These are phyloP conservation scores for Picea sitchensis DNA, from an alignment of 75 land plant species.

Conservation along the genomic window DNA sequence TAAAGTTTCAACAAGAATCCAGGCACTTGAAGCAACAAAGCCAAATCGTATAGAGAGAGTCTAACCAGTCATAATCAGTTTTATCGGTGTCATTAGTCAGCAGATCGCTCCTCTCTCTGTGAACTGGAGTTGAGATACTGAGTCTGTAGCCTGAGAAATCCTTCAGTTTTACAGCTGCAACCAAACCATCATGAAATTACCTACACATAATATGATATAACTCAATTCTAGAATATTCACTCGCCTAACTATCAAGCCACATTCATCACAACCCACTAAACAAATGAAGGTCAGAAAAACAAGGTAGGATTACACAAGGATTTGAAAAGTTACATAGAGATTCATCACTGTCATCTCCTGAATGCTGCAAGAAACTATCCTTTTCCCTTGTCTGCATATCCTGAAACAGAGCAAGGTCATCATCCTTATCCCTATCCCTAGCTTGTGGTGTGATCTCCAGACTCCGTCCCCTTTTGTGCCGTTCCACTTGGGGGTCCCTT, in stretches of 20 bases:
- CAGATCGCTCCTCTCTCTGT: slow-evolving; percentile 57
- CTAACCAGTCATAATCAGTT: slow-evolving; percentile 90
- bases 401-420: slow-evolving; percentile 72
- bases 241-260: neutral
- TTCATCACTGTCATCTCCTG: slow-evolving; percentile 49
- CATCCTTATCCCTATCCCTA: slow-evolving; percentile 42
- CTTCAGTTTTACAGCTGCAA: slow-evolving; percentile 44
- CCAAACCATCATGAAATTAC: slow-evolving; percentile 3
- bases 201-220: no score
- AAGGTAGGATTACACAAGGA: neutral
- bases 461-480: slow-evolving; percentile 69
- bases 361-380: slow-evolving; percentile 25
- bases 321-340: slow-evolving; percentile 41
- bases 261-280: neutral
- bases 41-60: slow-evolving; percentile 7
- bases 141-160: slow-evolving; percentile 51
- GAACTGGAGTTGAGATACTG: slow-evolving; percentile 39
- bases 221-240: slow-evolving; percentile 5
- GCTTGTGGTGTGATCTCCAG: slow-evolving; percentile 31
- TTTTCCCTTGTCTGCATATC: slow-evolving; percentile 66
- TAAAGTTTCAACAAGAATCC: neutral
- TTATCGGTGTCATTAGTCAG: slow-evolving; percentile 67
- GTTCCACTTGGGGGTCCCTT: slow-evolving; percentile 22
- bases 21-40: neutral
- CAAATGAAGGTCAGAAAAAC: neutral